These are phyloP conservation scores for Rhododendron williamsianum DNA, from an alignment of 148 eudicot genomes.

Conservation along the genomic window DNA sequence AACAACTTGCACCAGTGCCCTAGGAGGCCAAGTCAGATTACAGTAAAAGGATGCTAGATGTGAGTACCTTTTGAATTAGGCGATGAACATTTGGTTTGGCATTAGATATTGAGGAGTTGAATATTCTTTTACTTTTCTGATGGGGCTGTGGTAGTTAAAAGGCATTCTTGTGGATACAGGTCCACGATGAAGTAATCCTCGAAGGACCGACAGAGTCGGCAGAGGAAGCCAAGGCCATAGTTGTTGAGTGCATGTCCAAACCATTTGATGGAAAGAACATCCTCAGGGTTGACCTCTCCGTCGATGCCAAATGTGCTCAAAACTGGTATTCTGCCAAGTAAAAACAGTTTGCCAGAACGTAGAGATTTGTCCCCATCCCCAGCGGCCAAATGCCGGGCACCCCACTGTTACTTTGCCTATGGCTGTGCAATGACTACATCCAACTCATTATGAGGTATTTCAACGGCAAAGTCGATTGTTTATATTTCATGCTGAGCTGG, in stretches of 20 bases:
- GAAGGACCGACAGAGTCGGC: slow-evolving; percentile 93
- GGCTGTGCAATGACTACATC: background rate
- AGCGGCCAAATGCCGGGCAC: background rate
- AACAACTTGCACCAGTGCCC: background rate
- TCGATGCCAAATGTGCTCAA: slow-evolving; percentile 84
- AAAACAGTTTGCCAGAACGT: background rate
- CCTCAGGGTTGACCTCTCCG: slow-evolving; percentile 68
- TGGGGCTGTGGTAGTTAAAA: background rate
- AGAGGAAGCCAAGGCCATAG: slow-evolving; percentile 71
- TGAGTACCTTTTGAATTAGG: background rate
- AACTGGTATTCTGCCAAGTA: slow-evolving; percentile 93
- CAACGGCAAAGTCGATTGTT: background rate
- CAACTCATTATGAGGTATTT: background rate
- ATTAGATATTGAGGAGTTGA: background rate
- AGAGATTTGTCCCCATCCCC: background rate
- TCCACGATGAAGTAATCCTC: slow-evolving; percentile 87
- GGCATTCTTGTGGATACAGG: slow-evolving; percentile 39
- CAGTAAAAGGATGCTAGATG: background rate
- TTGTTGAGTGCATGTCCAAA: slow-evolving; percentile 86
- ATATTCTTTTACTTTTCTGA: background rate
- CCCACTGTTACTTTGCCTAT: background rate
- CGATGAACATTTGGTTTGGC: background rate
- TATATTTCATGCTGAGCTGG: background rate
- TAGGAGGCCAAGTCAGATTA: background rate
- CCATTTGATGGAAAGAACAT: slow-evolving; percentile 78